These are phyloP conservation scores for Neurospora tetrasperma DNA, from an alignment of 495 filamentous ascomycete species.

Conservation along the genomic window DNA sequence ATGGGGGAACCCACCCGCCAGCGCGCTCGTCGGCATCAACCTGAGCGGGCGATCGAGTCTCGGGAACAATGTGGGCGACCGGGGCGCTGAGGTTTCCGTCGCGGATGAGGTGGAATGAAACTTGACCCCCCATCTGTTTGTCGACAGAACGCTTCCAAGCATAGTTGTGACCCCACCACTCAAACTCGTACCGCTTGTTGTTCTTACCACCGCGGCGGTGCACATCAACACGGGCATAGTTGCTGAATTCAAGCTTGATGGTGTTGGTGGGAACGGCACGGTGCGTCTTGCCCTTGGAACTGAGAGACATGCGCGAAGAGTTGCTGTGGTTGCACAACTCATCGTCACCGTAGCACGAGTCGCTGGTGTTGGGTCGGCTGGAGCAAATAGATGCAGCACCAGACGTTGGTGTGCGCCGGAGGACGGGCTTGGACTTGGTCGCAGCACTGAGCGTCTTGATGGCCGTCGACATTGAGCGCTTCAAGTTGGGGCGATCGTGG, in stretches of 20 bases:
- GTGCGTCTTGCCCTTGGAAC: conserved; percentile 20
- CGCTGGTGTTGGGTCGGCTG: conserved; percentile 35
- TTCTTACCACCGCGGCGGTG: conserved; percentile 57
- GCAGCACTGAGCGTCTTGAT: conserved; percentile 52
- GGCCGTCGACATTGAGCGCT: conserved; percentile 65
- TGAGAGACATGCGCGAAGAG: conserved; percentile 25
- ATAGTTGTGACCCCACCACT: conserved; percentile 85
- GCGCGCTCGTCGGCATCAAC: conserved; percentile 61
- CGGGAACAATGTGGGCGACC: conserved; percentile 81
- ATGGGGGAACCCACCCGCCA: conserved; percentile 88
- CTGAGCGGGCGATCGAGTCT: conserved; percentile 58
- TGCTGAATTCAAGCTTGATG: conserved; percentile 87
- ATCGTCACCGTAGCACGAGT: conserved; percentile 36
- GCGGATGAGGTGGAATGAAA: conserved; percentile 71
- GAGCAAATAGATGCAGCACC: conserved; percentile 25
- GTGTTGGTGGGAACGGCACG: conserved; percentile 50
- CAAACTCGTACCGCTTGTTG: conserved; percentile 75
- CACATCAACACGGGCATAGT: conserved; percentile 90
- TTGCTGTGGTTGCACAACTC: conserved; percentile 34
- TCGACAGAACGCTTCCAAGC: conserved; percentile 69
- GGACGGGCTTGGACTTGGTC: conserved; percentile 35
- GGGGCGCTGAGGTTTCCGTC: conserved; percentile 46
- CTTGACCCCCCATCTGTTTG: conserved; percentile 41
- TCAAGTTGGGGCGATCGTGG: conserved; percentile 34
- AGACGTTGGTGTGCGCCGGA: conserved; percentile 38